Percentiles rank a stretch among this genome's conserved stretches.
Conservation (phyloP, 768 basidiomycete species). For the Lanmaoa rubissima region DNA sequence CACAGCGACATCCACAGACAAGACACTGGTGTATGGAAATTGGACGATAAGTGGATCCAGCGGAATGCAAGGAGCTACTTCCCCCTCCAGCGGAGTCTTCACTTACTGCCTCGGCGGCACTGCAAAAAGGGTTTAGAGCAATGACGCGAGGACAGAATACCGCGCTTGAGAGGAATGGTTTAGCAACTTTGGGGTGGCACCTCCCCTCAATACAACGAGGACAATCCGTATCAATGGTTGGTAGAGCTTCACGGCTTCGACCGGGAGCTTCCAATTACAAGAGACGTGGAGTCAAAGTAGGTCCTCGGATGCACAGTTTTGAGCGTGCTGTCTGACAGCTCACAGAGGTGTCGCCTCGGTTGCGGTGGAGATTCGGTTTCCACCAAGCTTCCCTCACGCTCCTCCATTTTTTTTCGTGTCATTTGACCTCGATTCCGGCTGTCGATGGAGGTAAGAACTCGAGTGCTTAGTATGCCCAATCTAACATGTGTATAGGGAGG, state of each 20-base stretch:
- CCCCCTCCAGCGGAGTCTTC: constrained; percentile 61
- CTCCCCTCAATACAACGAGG: constrained; percentile 66
- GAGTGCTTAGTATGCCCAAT: background rate
- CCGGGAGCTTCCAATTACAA: constrained; percentile 52
- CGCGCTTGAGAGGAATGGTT: constrained; percentile 43
- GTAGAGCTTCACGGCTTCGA: constrained; percentile 75
- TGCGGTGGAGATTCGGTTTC: constrained; percentile 72
- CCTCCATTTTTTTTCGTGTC: constrained; percentile 78
- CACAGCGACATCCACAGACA: background rate
- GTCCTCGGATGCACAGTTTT: constrained; percentile 14
- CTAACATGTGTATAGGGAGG: constrained; percentile 42
- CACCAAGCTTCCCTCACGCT: constrained; percentile 59
- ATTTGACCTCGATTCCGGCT: constrained; percentile 71
- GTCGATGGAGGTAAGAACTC: constrained; percentile 46
- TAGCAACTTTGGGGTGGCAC: constrained; percentile 58
- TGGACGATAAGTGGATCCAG: constrained; percentile 49
- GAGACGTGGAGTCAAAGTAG: constrained; percentile 53
- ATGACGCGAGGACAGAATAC: constrained; percentile 61
- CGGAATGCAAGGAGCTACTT: constrained; percentile 45
- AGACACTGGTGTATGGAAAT: constrained; percentile 45
- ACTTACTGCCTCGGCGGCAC: constrained; percentile 50
- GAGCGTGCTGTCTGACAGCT: background rate
- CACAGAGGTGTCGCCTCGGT: constrained; percentile 58
- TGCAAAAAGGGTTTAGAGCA: constrained; percentile 59
- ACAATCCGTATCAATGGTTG: constrained; percentile 73